phyloP scores from a whole-genome alignment of 75 land plant genomes.

The Adiantum capillusveneris region DNA sequence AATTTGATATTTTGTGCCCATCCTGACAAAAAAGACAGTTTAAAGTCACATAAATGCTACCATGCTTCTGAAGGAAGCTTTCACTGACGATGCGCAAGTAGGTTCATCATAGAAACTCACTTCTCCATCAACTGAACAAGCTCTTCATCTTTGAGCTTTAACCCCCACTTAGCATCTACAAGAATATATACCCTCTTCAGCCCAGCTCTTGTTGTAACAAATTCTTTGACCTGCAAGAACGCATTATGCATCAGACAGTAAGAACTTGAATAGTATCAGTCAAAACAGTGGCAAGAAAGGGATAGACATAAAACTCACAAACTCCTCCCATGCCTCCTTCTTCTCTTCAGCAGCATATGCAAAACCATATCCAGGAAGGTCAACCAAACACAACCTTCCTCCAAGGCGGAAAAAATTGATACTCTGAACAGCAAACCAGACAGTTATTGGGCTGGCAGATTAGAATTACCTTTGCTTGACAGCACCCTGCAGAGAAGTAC shows the following conservation, averaged over 20 bases:
- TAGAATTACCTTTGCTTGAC: too few relatives aligned
- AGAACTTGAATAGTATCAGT: background rate
- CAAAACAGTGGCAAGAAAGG: background rate
- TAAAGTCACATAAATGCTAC: too few relatives aligned
- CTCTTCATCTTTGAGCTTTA: constrained; percentile 91
- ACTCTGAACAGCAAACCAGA: constrained; percentile 33
- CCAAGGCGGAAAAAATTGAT: constrained; percentile 87
- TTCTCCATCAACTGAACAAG: constrained; percentile 83
- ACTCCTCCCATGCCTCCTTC: constrained; percentile 93
- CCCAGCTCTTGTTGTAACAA: constrained; percentile 64
- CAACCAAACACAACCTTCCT: constrained; percentile 71
- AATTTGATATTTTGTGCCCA: constrained; percentile 70
- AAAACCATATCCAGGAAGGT: constrained; percentile 98
- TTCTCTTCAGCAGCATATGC: constrained; percentile 91
- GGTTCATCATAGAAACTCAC: constrained; percentile 26
- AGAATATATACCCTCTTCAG: constrained; percentile 77
- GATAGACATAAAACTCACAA: constrained; percentile 44
- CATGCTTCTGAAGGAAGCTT: too few relatives aligned
- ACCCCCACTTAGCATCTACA: constrained; percentile 92
- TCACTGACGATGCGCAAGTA: too few relatives aligned
- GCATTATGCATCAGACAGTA: too few relatives aligned
- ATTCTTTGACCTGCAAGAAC: constrained; percentile 72
- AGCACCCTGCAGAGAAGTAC: too few relatives aligned
- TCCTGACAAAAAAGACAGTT: constrained; percentile 58
- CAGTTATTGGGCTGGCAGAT: too few relatives aligned